Percentiles rank a stretch among this genome's conserved stretches.
Evolutionary conservation across 495 filamentous ascomycete genomes (phyloP).

Genomic region (Penicillium chermesinum): DNA sequence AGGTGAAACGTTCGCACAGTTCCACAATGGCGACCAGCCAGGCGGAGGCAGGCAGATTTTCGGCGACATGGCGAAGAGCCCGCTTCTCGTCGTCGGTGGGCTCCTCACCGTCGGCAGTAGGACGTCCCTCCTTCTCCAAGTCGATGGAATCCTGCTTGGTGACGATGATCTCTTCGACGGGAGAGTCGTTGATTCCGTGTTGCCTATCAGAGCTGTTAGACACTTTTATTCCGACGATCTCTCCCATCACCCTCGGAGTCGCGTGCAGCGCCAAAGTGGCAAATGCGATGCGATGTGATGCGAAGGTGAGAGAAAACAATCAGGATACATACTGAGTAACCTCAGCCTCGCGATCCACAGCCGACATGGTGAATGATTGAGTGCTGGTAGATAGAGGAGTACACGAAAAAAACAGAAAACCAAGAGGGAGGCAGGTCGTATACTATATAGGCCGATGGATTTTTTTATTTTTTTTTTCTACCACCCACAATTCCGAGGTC

Average conservation of each 20-base stretch:
- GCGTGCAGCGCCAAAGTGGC: too few relatives aligned
- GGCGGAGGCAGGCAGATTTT: slow-evolving; percentile 51
- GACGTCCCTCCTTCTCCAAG: slow-evolving; percentile 30
- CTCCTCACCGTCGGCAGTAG: slow-evolving; percentile 45
- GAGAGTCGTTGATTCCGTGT: slow-evolving; percentile 9
- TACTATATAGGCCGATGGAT: slow-evolving; percentile 24
- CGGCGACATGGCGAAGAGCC: slow-evolving; percentile 48
- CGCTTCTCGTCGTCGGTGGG: slow-evolving; percentile 51
- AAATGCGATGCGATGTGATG: slow-evolving; percentile 3
- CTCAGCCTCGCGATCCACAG: slow-evolving; percentile 31
- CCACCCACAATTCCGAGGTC: slow-evolving; percentile 16
- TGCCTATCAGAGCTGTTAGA: background rate
- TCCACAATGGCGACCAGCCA: slow-evolving; percentile 61
- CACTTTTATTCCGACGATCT: too few relatives aligned
- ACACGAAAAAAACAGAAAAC: slow-evolving; percentile 1
- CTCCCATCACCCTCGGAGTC: too few relatives aligned
- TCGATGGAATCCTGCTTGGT: slow-evolving; percentile 27
- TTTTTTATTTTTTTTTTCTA: too few relatives aligned
- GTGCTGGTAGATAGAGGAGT: slow-evolving; percentile 1
- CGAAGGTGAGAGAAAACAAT: too few relatives aligned
- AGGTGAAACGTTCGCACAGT: slow-evolving; percentile 63
- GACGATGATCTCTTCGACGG: slow-evolving; percentile 19
- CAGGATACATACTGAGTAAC: slow-evolving; percentile 35
- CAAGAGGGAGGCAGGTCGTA: slow-evolving; percentile 8
- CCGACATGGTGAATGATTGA: slow-evolving; percentile 25